These are phyloP conservation scores for Trifolium subterraneum DNA, from an alignment of 306 rosid genomes.

Conservation along the genomic window DNA sequence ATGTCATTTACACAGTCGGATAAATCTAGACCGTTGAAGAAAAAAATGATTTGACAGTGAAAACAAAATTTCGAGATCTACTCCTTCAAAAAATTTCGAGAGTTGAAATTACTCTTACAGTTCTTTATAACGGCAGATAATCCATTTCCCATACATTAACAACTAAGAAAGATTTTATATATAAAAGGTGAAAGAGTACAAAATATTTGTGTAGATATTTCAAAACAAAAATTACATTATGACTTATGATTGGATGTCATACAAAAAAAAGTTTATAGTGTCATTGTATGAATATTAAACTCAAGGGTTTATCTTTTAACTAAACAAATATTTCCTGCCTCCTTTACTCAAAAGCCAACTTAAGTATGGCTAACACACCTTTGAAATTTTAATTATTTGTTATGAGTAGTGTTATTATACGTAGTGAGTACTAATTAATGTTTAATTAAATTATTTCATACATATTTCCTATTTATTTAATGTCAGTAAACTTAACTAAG, in stretches of 20 bases:
- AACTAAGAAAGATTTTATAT: too few species aligned
- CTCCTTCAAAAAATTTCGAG: too few species aligned
- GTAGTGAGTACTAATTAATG: slow-evolving; percentile 30
- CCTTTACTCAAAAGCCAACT: slow-evolving; percentile 64
- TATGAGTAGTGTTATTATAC: slow-evolving; percentile 38
- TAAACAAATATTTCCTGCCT: slow-evolving; percentile 47
- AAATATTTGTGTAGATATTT: not conserved
- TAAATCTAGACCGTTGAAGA: too few species aligned
- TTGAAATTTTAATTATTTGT: slow-evolving; percentile 35
- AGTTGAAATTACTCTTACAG: too few species aligned
- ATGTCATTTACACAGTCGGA: too few species aligned
- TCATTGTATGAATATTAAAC: not conserved
- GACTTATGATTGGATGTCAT: not conserved
- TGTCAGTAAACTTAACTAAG: slow-evolving; percentile 41
- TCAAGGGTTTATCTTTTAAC: slow-evolving; percentile 13
- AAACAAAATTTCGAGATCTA: too few species aligned
- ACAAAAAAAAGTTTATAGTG: too few species aligned
- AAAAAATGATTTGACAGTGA: too few species aligned
- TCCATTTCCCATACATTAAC: not conserved
- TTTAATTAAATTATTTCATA: slow-evolving; percentile 33
- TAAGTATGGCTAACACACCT: slow-evolving; percentile 35
- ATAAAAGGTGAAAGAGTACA: too few species aligned
- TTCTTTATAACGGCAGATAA: too few species aligned
- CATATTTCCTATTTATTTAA: slow-evolving; percentile 33
- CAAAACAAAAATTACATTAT: not conserved